phyloP scores from a whole-genome alignment of 1,139 yeast genomes.

The Magnusiomyces sp. region DNA sequence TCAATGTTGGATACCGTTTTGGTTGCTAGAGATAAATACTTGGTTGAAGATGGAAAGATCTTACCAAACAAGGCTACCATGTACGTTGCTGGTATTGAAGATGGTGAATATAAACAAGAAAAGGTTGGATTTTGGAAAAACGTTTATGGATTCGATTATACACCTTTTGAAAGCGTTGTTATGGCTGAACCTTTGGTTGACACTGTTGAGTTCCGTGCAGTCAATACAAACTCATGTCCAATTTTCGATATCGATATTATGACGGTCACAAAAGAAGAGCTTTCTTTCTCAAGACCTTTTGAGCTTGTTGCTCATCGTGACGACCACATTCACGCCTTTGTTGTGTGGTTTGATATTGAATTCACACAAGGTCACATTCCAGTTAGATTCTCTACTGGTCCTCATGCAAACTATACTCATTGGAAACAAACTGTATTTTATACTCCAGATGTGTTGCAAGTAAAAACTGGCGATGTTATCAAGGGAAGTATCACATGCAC shows the following conservation, averaged over 20 bases:
- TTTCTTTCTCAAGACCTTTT: conserved; percentile 65
- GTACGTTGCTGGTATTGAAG: conserved; percentile 90
- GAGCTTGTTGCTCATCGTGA: conserved; percentile 63
- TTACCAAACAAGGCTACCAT: conserved; percentile 93
- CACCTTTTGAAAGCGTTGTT: conserved; percentile 62
- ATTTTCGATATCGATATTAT: conserved; percentile 81
- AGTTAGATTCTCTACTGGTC: conserved; percentile 39
- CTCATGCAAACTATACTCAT: conserved; percentile 39
- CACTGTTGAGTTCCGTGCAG: conserved; percentile 74
- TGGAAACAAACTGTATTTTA: conserved; percentile 98
- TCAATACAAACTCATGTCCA: conserved; percentile 60
- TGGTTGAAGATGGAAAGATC: conserved; percentile 79
- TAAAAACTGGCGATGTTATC: conserved; percentile 68
- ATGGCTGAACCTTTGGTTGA: conserved; percentile 94
- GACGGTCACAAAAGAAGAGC: conserved; percentile 75
- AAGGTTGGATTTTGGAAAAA: conserved; percentile 94
- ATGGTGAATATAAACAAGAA: conserved; percentile 86
- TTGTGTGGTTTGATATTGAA: conserved; percentile 92
- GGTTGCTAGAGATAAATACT: conserved; percentile 85
- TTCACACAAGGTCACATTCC: conserved; percentile 48
- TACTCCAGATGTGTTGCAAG: conserved; percentile 69
- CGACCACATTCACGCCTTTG: conserved; percentile 80
- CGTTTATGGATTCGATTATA: conserved; percentile 92
- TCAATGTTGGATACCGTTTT: conserved; percentile 97
- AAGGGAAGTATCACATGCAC: conserved; percentile 64